phyloP scores from a whole-genome alignment of 2,329 filamentous ascomycete species.

The Cladophialophora psammophila region DNA sequence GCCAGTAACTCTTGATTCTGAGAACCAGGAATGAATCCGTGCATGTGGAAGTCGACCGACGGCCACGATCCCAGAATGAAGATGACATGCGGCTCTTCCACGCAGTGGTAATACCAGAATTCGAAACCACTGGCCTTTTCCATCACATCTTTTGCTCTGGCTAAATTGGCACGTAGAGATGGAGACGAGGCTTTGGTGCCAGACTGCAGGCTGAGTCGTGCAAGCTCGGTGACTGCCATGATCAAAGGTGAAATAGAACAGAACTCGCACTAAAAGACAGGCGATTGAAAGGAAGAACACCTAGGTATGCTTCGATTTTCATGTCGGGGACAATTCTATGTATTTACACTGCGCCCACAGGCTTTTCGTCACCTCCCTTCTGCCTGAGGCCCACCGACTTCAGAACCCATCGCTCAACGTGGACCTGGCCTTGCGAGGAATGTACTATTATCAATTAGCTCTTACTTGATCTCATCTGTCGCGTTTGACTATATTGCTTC shows the following conservation, averaged over 20 bases:
- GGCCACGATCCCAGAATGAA: conserved; percentile 59
- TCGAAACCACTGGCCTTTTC: conserved; percentile 47
- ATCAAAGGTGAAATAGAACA: background rate
- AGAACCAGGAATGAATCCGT: conserved; percentile 52
- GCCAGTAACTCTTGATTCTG: conserved; percentile 52
- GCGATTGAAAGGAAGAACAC: background rate
- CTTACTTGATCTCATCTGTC: too few relatives aligned
- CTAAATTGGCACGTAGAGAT: conserved; percentile 45
- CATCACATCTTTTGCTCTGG: conserved; percentile 49
- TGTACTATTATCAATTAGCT: background rate
- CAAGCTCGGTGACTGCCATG: conserved; percentile 57
- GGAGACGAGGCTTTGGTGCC: conserved; percentile 38
- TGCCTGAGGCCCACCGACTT: background rate
- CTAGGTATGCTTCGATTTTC: background rate
- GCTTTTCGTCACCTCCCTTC: background rate
- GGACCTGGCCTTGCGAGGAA: background rate
- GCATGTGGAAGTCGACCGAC: conserved; percentile 51
- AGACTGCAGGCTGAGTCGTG: conserved; percentile 50
- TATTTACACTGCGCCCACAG: background rate
- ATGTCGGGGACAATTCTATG: background rate
- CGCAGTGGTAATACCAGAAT: conserved; percentile 52
- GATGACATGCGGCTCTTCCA: conserved; percentile 52
- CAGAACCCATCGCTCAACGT: background rate
- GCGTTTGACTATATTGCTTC: too few relatives aligned
- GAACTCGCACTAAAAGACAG: background rate